Evolutionary conservation across 768 basidiomycete genomes (phyloP), one percentile per base, ranked within the genome.

Genomic region (Termitomyces sp.): DNA sequence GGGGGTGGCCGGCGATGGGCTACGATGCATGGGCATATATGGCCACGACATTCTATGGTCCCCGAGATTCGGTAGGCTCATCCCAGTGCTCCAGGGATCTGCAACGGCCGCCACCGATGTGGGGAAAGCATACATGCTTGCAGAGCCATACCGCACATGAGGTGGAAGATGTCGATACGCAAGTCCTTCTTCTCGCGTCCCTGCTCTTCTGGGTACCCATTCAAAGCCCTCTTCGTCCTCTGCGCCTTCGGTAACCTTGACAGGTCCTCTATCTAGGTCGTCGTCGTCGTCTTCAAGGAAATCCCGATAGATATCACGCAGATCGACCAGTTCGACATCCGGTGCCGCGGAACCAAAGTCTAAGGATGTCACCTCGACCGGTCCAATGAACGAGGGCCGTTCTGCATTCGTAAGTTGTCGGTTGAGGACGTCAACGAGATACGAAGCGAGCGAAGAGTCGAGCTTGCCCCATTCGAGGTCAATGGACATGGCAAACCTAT

Each of bases 351-450:
- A 83, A 33, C 97, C 97, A 72, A 99, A 95, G 57, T 93, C 90
- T 55, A 98, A 81, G 4, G 87, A 85, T 1, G 86, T 87, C 55
- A 98, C 85, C 58, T 87, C 82, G 58, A 98, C 84, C 15, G 95
- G 94, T 2, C 97, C 97, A 37, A 99, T 90, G 71, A 95, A 98
- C 10, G 93, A 93, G 0, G 96, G 97, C n/a, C 92, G 75, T 33
- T 83, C 72, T 3, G 87, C 83, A 50, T 73, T 80, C 6, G 80
- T 67, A 24, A 99, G 87, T 57, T 92, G 89, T 57, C 76, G 75
- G 74, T 97, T 94, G 66, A 99, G 86, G 48, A 87, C 67, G 39
- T 83, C 78, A 57, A 94, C 81, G 57, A 95, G 79, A 31, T 79
- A 79, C 18, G 76, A 75, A 8, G 93, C 81, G 12, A 97, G 81